phyloP scores from a whole-genome alignment of 345 rosid species.

The Litchi chinensis region DNA sequence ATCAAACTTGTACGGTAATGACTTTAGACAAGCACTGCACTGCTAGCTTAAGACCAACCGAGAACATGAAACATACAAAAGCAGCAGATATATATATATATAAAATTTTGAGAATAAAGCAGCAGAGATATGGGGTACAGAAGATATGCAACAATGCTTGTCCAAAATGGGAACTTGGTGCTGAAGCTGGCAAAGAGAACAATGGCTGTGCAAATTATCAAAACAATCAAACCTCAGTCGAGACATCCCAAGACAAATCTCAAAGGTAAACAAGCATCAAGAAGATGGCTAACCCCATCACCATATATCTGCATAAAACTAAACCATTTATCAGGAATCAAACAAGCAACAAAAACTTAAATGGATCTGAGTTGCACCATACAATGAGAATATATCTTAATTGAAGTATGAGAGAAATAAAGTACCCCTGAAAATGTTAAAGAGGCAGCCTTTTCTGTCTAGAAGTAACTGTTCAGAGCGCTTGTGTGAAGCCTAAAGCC shows the following conservation, averaged over 20 bases:
- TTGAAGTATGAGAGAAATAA: background rate
- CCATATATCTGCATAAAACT: constrained; percentile 38
- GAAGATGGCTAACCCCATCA: constrained; percentile 37
- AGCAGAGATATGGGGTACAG: constrained; percentile 40
- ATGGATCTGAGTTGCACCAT: background rate
- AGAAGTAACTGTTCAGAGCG: constrained; percentile 21
- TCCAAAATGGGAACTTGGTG: constrained; percentile 41
- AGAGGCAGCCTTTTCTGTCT: constrained; percentile 38
- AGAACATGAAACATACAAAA: constrained; percentile 40
- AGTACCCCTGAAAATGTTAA: constrained; percentile 47
- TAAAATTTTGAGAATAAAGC: too few relatives aligned
- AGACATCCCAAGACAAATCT: constrained; percentile 41
- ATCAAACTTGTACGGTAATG: too few relatives aligned
- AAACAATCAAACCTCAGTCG: constrained; percentile 33
- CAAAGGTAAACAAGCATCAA: constrained; percentile 39
- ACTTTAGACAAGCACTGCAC: too few relatives aligned
- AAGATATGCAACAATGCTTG: constrained; percentile 31
- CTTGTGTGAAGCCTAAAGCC: constrained; percentile 37
- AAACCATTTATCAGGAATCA: background rate
- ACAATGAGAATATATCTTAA: background rate
- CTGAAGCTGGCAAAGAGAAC: constrained; percentile 34
- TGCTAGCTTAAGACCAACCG: constrained; percentile 30
- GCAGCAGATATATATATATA: constrained; percentile 1
- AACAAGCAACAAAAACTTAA: background rate
- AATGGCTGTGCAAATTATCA: constrained; percentile 34